Base-by-base conservation (phyloP, 208 protist genomes). In the Leishmania gerbilli region DNA sequence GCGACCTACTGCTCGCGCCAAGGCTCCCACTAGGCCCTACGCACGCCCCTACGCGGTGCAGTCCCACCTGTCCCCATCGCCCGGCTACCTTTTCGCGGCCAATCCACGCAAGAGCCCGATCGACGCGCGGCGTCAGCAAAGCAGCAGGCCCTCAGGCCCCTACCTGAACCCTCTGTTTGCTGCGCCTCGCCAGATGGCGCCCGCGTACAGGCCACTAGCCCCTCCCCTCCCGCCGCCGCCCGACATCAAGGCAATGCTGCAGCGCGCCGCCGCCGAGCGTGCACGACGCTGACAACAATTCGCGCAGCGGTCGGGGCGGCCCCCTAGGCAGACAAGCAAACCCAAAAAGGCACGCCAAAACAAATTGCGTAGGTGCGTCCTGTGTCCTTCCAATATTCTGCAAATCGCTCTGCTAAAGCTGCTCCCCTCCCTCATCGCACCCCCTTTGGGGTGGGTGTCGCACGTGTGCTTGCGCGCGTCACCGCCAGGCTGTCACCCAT, bases 221-320 rank as follows among this genome's bases (percentile, higher is more conserved):
- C 71, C 82, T 3, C 47, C 79, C 7, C 64, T 79, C 27, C 62
- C 74, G 0, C 62, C 64, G 9, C 65, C 71, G 21, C 77, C 86
- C 24, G 93, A 97, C 79, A 97, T 97, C 60, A 93, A 92, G 71
- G 84, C 89, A 24, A 89, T 97, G 90, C 87, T 97, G 31, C 93
- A 97, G 79, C 85, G 90, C 11, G 93, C 93, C 6, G 90, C 91
- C 0, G 76, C 90, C 64, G 93, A 97, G 31, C 86, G 93, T 6
- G 93, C 90, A 21, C 89, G 92, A 45, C 90, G 91, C 31, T 74
- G 85, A 47, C 75, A 81, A 51, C 71, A 81, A 55, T 58, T 84
- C 17, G 65, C 71, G 8, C 82, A 47, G 47, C 17, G 6, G 27
- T 40, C 47, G 19, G 5, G 24, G 51, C 19, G 24, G 1, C 1